phyloP scores from a whole-genome alignment of 495 filamentous ascomycete genomes.

The Tuber microsphaerosporum region DNA sequence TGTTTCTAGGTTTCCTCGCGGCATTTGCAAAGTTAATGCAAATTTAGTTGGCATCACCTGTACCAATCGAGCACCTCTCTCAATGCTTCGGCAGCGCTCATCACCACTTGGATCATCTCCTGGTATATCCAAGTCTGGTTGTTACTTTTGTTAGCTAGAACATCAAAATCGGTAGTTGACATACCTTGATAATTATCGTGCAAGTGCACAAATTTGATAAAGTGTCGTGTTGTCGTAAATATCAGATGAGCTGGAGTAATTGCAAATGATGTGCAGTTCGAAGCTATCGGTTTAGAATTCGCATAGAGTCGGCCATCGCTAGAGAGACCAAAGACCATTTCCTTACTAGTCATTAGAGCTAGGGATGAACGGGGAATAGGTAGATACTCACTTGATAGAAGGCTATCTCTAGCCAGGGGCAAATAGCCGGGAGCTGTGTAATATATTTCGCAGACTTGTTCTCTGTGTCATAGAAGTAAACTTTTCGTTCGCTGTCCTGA shows the following conservation, averaged over 20 bases:
- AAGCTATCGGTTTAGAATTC: conserved; percentile 62
- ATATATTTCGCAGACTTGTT: conserved; percentile 35
- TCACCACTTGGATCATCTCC: conserved; percentile 83
- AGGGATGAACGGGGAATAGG: background rate
- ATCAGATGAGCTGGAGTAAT: conserved; percentile 76
- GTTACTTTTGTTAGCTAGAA: conserved; percentile 21
- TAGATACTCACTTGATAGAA: conserved; percentile 22
- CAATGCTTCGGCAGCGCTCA: conserved; percentile 85
- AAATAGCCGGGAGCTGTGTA: conserved; percentile 45
- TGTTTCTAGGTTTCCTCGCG: conserved; percentile 89
- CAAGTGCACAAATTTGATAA: conserved; percentile 89
- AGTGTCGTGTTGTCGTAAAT: conserved; percentile 82
- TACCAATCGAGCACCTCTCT: conserved; percentile 78
- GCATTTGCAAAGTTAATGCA: conserved; percentile 80
- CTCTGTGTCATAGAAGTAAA: conserved; percentile 38
- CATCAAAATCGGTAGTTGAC: conserved; percentile 21
- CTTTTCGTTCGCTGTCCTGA: conserved; percentile 40
- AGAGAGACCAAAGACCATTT: conserved; percentile 58
- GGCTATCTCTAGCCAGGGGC: conserved; percentile 52
- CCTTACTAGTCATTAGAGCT: conserved; percentile 4
- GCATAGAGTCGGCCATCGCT: conserved; percentile 69
- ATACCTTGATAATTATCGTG: conserved; percentile 55
- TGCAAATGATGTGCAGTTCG: conserved; percentile 85
- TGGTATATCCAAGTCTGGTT: conserved; percentile 65
- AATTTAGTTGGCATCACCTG: conserved; percentile 83